Evolutionary conservation across 139 green algal genomes (phyloP).

Genomic region (Chlamydomonas schloesseri): DNA sequence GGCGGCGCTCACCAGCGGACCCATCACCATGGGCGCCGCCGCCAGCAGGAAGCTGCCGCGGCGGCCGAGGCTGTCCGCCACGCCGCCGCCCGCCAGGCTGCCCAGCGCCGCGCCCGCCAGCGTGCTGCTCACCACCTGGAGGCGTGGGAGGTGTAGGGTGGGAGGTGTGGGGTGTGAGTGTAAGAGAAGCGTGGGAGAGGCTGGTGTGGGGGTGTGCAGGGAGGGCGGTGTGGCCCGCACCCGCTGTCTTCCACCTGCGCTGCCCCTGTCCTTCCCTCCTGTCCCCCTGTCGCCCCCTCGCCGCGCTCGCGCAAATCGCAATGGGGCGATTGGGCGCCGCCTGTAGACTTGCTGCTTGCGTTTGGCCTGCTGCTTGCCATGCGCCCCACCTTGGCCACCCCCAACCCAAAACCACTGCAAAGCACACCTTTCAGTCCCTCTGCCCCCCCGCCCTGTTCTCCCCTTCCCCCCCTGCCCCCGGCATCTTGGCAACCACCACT

Average conservation of each 20-base stretch:
- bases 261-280: neutral
- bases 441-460: too few relatives aligned
- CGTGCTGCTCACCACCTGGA: conserved; percentile 86
- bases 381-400: too few relatives aligned
- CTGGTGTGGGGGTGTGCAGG: too few relatives aligned
- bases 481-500: neutral
- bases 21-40: conserved; percentile 78
- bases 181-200: neutral
- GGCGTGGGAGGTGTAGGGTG: neutral
- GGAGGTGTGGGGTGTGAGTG: neutral
- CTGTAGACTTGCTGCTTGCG: too few relatives aligned
- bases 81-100: conserved; percentile 70
- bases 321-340: too few relatives aligned
- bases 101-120: conserved; percentile 85
- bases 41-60: conserved; percentile 78
- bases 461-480: neutral
- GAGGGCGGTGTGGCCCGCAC: neutral
- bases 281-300: too few relatives aligned
- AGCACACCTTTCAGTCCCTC: too few relatives aligned
- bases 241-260: neutral
- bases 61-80: conserved; percentile 85
- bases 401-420: too few relatives aligned
- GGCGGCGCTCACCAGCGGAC: conserved; percentile 74
- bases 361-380: too few relatives aligned
- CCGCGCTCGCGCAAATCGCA: too few relatives aligned